Evolutionary conservation across 768 basidiomycete genomes (phyloP), one percentile per base, ranked within the genome.

Genomic region (Scleroderma bovista): DNA sequence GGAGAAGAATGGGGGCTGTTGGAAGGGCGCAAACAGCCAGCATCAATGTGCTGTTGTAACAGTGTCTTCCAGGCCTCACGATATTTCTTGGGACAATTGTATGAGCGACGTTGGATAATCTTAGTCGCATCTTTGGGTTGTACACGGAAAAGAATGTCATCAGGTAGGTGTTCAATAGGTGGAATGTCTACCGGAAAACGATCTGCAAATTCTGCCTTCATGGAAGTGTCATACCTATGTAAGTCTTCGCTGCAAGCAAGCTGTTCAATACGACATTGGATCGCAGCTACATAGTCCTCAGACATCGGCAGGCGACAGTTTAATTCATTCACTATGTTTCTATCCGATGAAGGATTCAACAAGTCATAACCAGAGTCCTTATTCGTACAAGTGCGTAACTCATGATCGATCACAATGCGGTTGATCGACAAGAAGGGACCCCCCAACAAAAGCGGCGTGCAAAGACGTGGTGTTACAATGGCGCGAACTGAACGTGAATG

Each of bases 371-470:
- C 41, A 26, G 7, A 23, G 15, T 42, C 22, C 22, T 42, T 42
- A 16, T 24, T 31, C 15, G 59, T 44, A 39, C 54, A 56, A 0
- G 52, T 45, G 3, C 39, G 43, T 0, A 31, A 0, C 0, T 42
- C 43, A 20, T 67, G 61, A 44, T 75, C 67, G 24, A 64, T 51
- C 0, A 69, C 51, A 54, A 75, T 68, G 1, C 60, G 32, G 51
- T 75, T 75, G 1, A 53, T 49, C 9, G 37, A 20, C 1, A 74
- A 57, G 24, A 68, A 74, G 0, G 70, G 72, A 0, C 64, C 44
- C 0, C 71, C 69, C 0, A 74, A 56, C 0, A 74, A 47, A 7
- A 74, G 29, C 3, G 62, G 61, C 2, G 46, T 54, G 31, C 58
- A 65, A 1, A 71, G 55, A 1, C 32, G 36, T 0, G 61, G 60